Evolutionary conservation across 2,329 filamentous ascomycete genomes (phyloP), one percentile per base, ranked within the genome.

Genomic region (Aspergillus tubingensis): DNA sequence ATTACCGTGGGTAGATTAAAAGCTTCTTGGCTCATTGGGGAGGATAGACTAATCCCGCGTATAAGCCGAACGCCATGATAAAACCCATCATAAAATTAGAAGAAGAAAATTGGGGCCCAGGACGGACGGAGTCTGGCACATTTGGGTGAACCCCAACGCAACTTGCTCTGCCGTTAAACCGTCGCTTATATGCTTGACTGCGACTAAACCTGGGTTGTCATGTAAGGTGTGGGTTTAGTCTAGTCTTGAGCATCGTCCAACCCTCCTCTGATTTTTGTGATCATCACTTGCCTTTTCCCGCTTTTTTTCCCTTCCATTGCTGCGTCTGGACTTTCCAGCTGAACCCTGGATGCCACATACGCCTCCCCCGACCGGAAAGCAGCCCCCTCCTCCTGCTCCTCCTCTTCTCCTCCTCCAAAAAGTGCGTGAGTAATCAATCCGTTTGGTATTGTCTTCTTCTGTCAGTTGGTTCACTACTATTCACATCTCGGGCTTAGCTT

Each of bases 261-360:
- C 21, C 21, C 44, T 48, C 27, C 23, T 8, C 23, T 3, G 44
- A 50, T 50, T 30, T 50, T 32, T 50, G 47, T 8, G 47, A 50
- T 50, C 47, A 50, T 50, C 47, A n/a, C 47, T 27, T 27, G 47
- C 25, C n/a, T n/a, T n/a, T 50, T 50, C 25, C 27, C 47, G 47
- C 47, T 50, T 32, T 49, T 50, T 50, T 36, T 23, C 47, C 47
- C 47, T 30, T 50, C 23, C 47, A 30, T n/a, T 50, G 47, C 47
- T 19, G 47, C 3, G 47, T 50, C 47, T 50, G 47, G 47, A 50
- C 25, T 50, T 50, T n/a, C 7, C 47, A 30, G 47, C 47, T 50
- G 47, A 50, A 50, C 47, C 47, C 47, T 50, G 47, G 47, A 50
- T 50, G 47, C 47, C 47, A 50, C 47, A 27, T 30, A 50, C 47